These are phyloP conservation scores for Linanthus parryae DNA, from an alignment of 148 eudicot genomes.

Conservation along the genomic window DNA sequence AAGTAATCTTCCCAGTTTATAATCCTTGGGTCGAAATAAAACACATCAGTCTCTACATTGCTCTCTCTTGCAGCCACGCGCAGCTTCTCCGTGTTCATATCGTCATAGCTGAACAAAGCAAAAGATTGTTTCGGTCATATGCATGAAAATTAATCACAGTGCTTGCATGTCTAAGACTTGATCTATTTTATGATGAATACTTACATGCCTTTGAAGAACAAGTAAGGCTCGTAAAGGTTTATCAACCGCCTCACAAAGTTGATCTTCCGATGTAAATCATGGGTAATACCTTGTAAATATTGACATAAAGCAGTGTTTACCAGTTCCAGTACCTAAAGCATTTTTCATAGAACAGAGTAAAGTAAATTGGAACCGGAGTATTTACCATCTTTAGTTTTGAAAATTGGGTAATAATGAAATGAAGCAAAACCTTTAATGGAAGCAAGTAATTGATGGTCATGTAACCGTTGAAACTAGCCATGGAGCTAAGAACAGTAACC, in stretches of 20 bases:
- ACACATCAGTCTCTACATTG: slow-evolving; percentile 21
- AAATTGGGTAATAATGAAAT: too few relatives aligned
- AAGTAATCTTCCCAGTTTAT: slow-evolving; percentile 56
- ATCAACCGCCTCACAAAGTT: slow-evolving; percentile 38
- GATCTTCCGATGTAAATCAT: slow-evolving; percentile 40
- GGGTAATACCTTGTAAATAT: slow-evolving; percentile 27
- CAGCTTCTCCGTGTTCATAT: slow-evolving; percentile 35
- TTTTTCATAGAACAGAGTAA: too few relatives aligned
- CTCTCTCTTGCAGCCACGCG: slow-evolving; percentile 23
- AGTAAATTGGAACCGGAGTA: too few relatives aligned
- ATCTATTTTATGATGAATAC: slow-evolving; percentile 12
- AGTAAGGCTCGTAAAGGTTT: slow-evolving; percentile 54
- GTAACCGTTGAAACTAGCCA: slow-evolving; percentile 49
- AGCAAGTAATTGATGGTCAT: slow-evolving; percentile 43
- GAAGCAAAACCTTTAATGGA: slow-evolving; percentile 68
- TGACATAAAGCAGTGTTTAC: slow-evolving; percentile 49
- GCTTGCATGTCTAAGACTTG: too few relatives aligned
- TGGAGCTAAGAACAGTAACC: slow-evolving; percentile 27
- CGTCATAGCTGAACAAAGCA: slow-evolving; percentile 31
- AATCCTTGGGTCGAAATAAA: slow-evolving; percentile 40
- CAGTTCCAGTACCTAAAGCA: slow-evolving; percentile 47
- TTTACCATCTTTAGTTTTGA: too few relatives aligned
- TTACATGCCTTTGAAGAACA: slow-evolving; percentile 75
- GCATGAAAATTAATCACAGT: too few relatives aligned
- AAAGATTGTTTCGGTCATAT: neutral